These are phyloP conservation scores for Inosperma sp. DNA, from an alignment of 768 basidiomycete species.

Conservation along the genomic window DNA sequence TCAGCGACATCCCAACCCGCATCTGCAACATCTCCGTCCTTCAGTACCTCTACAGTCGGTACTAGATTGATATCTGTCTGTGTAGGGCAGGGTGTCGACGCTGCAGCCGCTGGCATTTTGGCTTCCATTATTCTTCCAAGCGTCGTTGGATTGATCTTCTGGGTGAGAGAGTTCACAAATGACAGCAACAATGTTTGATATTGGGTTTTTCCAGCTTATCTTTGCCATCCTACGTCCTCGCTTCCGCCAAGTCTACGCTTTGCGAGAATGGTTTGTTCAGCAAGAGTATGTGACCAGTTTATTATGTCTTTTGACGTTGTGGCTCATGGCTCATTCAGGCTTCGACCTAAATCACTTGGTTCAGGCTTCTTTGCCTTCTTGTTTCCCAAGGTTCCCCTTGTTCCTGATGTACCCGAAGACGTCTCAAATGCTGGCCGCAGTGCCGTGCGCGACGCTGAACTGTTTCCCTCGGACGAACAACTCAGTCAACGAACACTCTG, in stretches of 20 bases:
- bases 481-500: slow-evolving; percentile 68
- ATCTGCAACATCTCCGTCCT: slow-evolving; percentile 21
- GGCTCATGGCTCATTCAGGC: slow-evolving; percentile 31
- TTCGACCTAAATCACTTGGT: slow-evolving; percentile 60
- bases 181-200: slow-evolving; percentile 11
- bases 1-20: slow-evolving; percentile 19
- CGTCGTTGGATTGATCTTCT: slow-evolving; percentile 56
- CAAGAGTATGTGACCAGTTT: slow-evolving; percentile 47
- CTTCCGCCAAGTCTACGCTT: slow-evolving; percentile 65
- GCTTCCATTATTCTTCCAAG: slow-evolving; percentile 55
- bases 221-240: slow-evolving; percentile 68
- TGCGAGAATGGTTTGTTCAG: slow-evolving; percentile 75
- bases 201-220: slow-evolving; percentile 39
- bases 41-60: slow-evolving; percentile 22
- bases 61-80: slow-evolving; percentile 41
- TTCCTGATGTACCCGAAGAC: slow-evolving; percentile 54
- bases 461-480: slow-evolving; percentile 73
- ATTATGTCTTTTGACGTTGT: background rate
- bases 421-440: slow-evolving; percentile 53
- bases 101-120: slow-evolving; percentile 56
- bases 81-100: slow-evolving; percentile 61
- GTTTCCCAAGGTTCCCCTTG: slow-evolving; percentile 61
- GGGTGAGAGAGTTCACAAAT: slow-evolving; percentile 44
- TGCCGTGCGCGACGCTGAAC: slow-evolving; percentile 42
- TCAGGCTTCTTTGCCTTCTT: slow-evolving; percentile 63